Conservation (phyloP, 2,329 filamentous ascomycete genomes). For the Zymoseptoria brevis region DNA sequence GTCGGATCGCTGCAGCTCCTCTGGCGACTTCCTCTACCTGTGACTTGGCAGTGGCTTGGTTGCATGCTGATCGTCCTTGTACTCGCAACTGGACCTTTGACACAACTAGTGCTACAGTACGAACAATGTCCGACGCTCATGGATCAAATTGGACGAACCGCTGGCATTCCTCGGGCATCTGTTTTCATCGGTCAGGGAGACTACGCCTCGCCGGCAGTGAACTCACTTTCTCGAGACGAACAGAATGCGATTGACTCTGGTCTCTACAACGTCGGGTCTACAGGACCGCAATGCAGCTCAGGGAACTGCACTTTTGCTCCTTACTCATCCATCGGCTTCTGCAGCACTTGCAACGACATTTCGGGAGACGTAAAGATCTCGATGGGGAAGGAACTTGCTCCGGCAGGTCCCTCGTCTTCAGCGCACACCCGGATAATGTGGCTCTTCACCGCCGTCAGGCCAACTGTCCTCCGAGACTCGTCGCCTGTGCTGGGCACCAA, state of each 20-base stretch:
- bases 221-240: neutral
- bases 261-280: neutral
- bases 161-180: slow-evolving; percentile 3
- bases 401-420: neutral
- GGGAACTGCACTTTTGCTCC: slow-evolving; percentile 7
- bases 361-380: slow-evolving; percentile 1
- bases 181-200: slow-evolving; percentile 5
- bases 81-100: slow-evolving; percentile 7
- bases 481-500: neutral
- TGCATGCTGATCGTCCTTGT: slow-evolving; percentile 4
- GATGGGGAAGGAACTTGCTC: neutral
- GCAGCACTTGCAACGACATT: slow-evolving; percentile 5
- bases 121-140: slow-evolving; percentile 1
- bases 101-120: slow-evolving; percentile 10
- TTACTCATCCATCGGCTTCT: slow-evolving; percentile 8
- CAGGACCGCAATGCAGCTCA: slow-evolving; percentile 1
- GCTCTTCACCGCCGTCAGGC: neutral
- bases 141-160: neutral
- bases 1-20: slow-evolving; percentile 3
- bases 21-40: neutral
- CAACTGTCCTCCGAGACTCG: neutral
- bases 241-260: slow-evolving; percentile 5
- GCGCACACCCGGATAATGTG: neutral
- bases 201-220: neutral
- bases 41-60: slow-evolving; percentile 7